A percentile compares a stretch with the other conserved stretches of the same genome.
Conservation (phyloP, 768 basidiomycete species). For the Rubroboletus satanas region DNA sequence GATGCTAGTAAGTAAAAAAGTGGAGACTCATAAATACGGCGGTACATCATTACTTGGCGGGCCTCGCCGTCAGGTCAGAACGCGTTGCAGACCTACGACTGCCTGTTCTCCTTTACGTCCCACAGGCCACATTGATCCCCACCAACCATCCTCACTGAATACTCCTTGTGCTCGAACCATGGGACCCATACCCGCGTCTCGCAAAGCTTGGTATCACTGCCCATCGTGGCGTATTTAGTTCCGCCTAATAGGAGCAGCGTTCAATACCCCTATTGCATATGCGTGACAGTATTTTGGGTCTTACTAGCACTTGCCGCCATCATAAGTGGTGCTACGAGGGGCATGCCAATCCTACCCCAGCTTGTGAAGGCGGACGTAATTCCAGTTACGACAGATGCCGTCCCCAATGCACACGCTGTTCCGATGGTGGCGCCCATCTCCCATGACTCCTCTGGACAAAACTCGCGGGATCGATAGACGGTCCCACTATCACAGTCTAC, state of each 20-base stretch:
- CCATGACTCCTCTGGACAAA: constrained; percentile 17
- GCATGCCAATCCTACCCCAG: neutral
- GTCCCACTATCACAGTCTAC: constrained; percentile 7
- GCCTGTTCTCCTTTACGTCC: constrained; percentile 15
- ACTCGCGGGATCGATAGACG: constrained; percentile 7
- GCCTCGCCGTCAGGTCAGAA: neutral
- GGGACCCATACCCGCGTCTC: constrained; percentile 22
- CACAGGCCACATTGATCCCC: constrained; percentile 9
- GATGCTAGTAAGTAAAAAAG: neutral
- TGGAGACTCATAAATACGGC: neutral
- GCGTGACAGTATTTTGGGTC: neutral
- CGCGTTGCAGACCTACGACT: neutral
- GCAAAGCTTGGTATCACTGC: constrained; percentile 7
- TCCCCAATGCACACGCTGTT: constrained; percentile 15
- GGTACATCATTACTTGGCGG: neutral
- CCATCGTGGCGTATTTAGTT: constrained; percentile 1
- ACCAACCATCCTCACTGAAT: constrained; percentile 14
- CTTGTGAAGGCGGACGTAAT: neutral
- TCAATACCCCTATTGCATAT: neutral
- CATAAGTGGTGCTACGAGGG: constrained; percentile 12
- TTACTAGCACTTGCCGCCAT: constrained; percentile 10
- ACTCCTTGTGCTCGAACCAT: constrained; percentile 19
- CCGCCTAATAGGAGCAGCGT: constrained; percentile 1
- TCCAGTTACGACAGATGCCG: constrained; percentile 18
- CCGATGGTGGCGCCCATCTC: constrained; percentile 18